phyloP scores from a whole-genome alignment of 139 green algal species.

The Picochlorum sp. region DNA sequence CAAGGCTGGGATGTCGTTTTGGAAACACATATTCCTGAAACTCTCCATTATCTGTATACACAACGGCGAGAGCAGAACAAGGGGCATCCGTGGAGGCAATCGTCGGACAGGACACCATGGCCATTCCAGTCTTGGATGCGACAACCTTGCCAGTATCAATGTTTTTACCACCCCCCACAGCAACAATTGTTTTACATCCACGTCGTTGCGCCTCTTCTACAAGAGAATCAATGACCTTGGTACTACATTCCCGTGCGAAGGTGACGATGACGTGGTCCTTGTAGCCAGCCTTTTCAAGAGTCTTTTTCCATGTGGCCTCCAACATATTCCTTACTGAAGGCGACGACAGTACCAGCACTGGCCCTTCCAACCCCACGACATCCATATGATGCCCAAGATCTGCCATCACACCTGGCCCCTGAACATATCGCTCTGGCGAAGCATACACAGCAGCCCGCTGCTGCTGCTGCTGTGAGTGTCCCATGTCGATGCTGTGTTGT shows the following conservation, averaged over 20 bases:
- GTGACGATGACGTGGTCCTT: conserved; percentile 5
- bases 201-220: neutral
- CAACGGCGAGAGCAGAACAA: conserved; percentile 17
- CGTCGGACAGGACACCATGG: conserved; percentile 10
- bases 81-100: conserved; percentile 19
- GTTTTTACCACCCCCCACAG: conserved; percentile 11
- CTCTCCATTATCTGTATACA: conserved; percentile 12
- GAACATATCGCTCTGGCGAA: conserved; percentile 11
- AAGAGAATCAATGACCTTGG: conserved; percentile 11
- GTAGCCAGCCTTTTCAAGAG: conserved; percentile 2
- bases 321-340: neutral
- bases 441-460: neutral
- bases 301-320: neutral
- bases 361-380: neutral
- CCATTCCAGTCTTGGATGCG: neutral
- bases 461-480: too few relatives aligned
- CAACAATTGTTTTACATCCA: conserved; percentile 7
- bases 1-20: conserved; percentile 17
- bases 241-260: conserved; percentile 15
- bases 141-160: conserved; percentile 13
- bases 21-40: conserved; percentile 8
- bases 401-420: neutral
- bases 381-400: conserved; percentile 7
- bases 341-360: neutral
- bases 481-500: too few relatives aligned